Evolutionary conservation across 2,329 filamentous ascomycete species (phyloP).

Genomic region (Fusarium napiforme): DNA sequence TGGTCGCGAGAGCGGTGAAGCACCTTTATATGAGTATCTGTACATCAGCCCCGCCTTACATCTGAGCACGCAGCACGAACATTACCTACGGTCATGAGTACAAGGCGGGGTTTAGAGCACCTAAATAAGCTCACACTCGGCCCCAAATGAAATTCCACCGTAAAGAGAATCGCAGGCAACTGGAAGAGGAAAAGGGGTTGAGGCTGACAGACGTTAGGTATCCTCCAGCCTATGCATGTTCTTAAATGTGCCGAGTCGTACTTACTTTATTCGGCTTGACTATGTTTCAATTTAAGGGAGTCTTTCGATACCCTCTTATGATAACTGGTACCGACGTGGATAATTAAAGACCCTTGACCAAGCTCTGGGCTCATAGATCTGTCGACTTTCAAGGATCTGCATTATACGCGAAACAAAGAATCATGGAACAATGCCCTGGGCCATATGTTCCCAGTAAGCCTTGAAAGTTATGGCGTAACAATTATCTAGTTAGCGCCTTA

Average conservation of each 20-base stretch:
- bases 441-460: conserved; percentile 2
- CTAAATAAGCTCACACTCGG: conserved; percentile 29
- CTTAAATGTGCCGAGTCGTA: background rate
- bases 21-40: conserved; percentile 15
- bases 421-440: background rate
- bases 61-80: conserved; percentile 34
- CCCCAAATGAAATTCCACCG: background rate
- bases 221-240: background rate
- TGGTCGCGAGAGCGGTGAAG: conserved; percentile 24
- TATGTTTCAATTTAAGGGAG: background rate
- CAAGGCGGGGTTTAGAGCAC: conserved; percentile 36
- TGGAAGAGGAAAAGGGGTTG: background rate
- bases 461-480: background rate
- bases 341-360: conserved; percentile 9
- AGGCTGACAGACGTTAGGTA: background rate
- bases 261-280: background rate
- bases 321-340: conserved; percentile 1
- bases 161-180: background rate
- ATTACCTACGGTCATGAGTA: conserved; percentile 39
- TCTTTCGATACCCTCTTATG: background rate
- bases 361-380: conserved; percentile 27
- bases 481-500: conserved; percentile 8
- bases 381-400: conserved; percentile 19
- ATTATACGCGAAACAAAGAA: conserved; percentile 3
- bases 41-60: conserved; percentile 32